Base-by-base conservation (phyloP, 2,329 filamentous ascomycete species). In the Hymenoscyphus fraxineus region DNA sequence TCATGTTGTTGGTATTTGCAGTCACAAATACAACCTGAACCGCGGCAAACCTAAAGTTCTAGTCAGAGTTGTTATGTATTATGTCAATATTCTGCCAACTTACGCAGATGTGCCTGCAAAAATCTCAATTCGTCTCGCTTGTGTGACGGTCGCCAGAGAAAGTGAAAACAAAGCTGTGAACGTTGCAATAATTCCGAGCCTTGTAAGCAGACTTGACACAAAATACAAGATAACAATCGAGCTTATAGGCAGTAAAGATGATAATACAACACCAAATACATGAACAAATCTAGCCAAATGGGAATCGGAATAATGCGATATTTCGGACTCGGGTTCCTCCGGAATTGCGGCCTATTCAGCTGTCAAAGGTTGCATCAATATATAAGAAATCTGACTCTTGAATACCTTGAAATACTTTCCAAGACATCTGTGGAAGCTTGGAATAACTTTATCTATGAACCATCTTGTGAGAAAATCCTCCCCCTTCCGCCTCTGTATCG, bases 61-160 rank as follows among this genome's bases (percentile, higher is more conserved):
- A 12, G 39, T 13, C 15, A 5, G 7, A 16, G 13, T 13, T 41
- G 16, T 41, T 41, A 12, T 13, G 12, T 12, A 10, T 12, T 41
- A 3, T 41, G 1, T 13, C 2, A 41, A 13, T 12, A 1, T 10
- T 41, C 12, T 41, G 6, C 27, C 2, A 27, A 59, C 57, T 41
- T 59, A 59, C 57, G 57, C 35, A 5, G 57, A 39, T n/a, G 57
- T 40, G 9, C 16, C 57, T 9, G 57, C 57, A 59, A 59, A 59
- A 9, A 59, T 41, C 32, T 59, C 57, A 9, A 41, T 31, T 15
- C n/a, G 15, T 19, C 35, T 59, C 12, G 57, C 57, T 19, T 41
- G 15, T 35, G 57, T 40, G 7, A 59, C n/a, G n/a, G 41, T 22
- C 32, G 38, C 57, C 19, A 59, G 35, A n/a, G 22, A 19, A 6